Evolutionary conservation across 768 basidiomycete genomes (phyloP).

Genomic region (Lepiota brunneoincarnata): DNA sequence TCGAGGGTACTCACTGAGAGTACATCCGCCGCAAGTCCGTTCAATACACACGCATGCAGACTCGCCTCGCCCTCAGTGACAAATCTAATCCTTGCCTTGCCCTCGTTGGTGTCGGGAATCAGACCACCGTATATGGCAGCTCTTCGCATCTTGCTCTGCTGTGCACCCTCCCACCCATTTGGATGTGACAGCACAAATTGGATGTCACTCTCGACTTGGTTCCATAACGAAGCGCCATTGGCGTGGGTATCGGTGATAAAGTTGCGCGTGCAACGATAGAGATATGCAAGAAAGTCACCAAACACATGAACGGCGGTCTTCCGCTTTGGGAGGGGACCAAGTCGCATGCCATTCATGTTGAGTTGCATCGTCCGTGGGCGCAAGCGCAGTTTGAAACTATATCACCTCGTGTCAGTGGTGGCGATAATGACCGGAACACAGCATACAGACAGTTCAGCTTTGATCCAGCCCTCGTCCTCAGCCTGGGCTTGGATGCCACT

Average conservation of each 20-base stretch:
- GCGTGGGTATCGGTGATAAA: constrained; percentile 85
- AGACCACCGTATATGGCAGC: constrained; percentile 70
- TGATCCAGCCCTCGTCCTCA: constrained; percentile 77
- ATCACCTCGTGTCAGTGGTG: not conserved
- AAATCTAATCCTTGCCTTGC: constrained; percentile 70
- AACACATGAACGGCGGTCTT: constrained; percentile 75
- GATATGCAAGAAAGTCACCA: constrained; percentile 75
- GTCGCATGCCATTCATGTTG: constrained; percentile 81
- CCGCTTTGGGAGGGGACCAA: constrained; percentile 61
- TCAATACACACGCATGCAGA: constrained; percentile 77
- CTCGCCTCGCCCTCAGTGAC: constrained; percentile 86
- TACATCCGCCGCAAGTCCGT: constrained; percentile 74
- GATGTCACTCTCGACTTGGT: constrained; percentile 63
- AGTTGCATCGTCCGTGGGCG: constrained; percentile 77
- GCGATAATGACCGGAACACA: not conserved
- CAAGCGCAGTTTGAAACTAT: constrained; percentile 77
- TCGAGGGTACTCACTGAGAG: constrained; percentile 50
- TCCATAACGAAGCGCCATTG: constrained; percentile 68
- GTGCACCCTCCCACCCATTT: constrained; percentile 81
- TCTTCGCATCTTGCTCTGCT: constrained; percentile 75
- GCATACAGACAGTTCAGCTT: constrained; percentile 63
- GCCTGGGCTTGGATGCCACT: constrained; percentile 56
- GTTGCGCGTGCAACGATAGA: constrained; percentile 68
- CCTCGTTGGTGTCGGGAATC: constrained; percentile 72
- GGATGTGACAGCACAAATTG: constrained; percentile 79